Base-by-base conservation (phyloP, 371 early-diverging fungal species). In the Mortierella sp. region DNA sequence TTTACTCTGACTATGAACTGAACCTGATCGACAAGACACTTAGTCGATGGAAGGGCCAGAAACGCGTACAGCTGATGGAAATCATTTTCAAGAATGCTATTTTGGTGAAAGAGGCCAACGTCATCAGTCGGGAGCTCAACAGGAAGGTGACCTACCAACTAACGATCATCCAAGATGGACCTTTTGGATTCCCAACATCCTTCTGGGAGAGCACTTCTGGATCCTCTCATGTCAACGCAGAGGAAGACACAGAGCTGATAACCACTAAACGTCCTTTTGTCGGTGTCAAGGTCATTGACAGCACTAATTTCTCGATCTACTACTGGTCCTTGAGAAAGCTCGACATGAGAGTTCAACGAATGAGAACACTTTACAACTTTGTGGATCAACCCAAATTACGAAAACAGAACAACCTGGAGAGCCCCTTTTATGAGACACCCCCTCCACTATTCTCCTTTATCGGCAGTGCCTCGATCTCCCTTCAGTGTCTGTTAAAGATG, bases 71-170 rank as follows among this genome's bases (percentile, higher is more conserved):
- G 29, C 87, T 94, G 72, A 91, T 92, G 11, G 90, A 92, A 67
- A 82, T 83, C 12, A 84, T 94, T 28, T 69, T 91, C 50, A 87
- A 86, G 7, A 84, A 89, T 53, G 92, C 91, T 0, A 85, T 89
- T 5, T 69, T 90, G 55, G 70, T 96, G 37, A 95, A 94, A 73
- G 93, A 94, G 64, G 95, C 94, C 59, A 96, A 95, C 68, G 87
- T 94, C 14, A 93, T 93, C 15, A 87, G 92, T 60, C 83, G 87
- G 60, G 94, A 95, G 70, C 82, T 94, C n/a, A 84, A 82, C 15
- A 92, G 91, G 64, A 79, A 90, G 46, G 90, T 92, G 1, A 74
- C 89, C 11, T 95, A 93, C 74, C 94, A 95, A 69, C 90, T 93
- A 65, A 85, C 89, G 7, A 84, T 94, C 37, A 74, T 91, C 53